Evolutionary conservation across 202 grass and related monocot species (phyloP), one percentile per base, ranked within the genome.

Genomic region (Setaria italica): DNA sequence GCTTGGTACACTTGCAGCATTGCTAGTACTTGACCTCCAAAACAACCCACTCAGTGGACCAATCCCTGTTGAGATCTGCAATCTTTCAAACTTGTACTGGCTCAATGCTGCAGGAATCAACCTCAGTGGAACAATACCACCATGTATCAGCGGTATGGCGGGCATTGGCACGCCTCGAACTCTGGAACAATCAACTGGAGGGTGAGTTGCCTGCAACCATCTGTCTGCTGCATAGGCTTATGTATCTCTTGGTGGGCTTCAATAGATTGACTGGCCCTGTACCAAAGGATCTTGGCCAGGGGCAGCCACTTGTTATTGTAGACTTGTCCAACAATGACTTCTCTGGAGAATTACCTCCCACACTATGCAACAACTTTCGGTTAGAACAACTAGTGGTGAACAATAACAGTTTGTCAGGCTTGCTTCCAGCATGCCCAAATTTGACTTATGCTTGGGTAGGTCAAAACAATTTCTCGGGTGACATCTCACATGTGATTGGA

Each of bases 241-340:
- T 25, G 57, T 72, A 72, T 51, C 70, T 32, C 70, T 51, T 30
- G 1, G 46, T 72, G 69, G 21, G 46, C 6, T 49, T 8, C 21
- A 72, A 72, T 14, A 72, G 25, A 72, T 32, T 72, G 46, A 16
- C 25, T 50, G 21, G 70, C 29, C 12, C n/a, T 50, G 70, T 72
- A 72, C 46, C 25, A 0, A 51, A 72, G 12, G 29, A 72, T 7
- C 46, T 72, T 72, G 13, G 21, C 43, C 46, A 50, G 25, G n/a
- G n/a, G 7, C 70, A 72, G 6, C 12, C 11, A 72, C 45, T 50
- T 49, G 0, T 9, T 33, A 50, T 72, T 50, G 20, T 72, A 32
- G 70, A 72, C 15, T 17, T 72, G 13, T 72, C 70, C 70, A 72
- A 33, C 70, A 72, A 72, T 49, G 29, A 11, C 14, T 72, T 72